Conservation (phyloP, 192 early-diverging fungal genomes). For the Entomortierella chlamydospora region DNA sequence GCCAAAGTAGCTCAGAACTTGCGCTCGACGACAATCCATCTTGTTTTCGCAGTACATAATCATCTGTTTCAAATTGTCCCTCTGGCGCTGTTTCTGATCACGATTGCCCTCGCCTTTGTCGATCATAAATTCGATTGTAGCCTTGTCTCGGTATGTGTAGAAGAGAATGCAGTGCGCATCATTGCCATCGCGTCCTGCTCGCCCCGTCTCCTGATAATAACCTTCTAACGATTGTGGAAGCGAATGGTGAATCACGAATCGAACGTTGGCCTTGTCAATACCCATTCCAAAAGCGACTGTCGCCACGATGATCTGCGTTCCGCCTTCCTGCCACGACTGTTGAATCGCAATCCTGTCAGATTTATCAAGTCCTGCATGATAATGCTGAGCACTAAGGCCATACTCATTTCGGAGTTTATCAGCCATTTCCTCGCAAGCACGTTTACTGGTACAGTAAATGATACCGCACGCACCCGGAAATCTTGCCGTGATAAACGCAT, state of each 20-base stretch:
- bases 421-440: conserved; percentile 85
- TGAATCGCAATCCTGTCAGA: conserved; percentile 83
- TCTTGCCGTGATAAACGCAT: conserved; percentile 71
- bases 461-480: conserved; percentile 85
- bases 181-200: conserved; percentile 94
- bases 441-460: conserved; percentile 89
- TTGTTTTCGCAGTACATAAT: conserved; percentile 88
- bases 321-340: conserved; percentile 82
- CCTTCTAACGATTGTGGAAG: conserved; percentile 92
- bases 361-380: conserved; percentile 90
- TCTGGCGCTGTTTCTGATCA: conserved; percentile 84
- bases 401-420: conserved; percentile 71
- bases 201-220: conserved; percentile 97
- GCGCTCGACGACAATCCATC: conserved; percentile 87
- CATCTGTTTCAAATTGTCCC: conserved; percentile 73
- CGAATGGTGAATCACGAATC: conserved; percentile 94
- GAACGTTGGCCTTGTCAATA: conserved; percentile 96
- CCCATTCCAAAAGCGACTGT: conserved; percentile 99
- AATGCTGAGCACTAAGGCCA: conserved; percentile 75
- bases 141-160: conserved; percentile 82
- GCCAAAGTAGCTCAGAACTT: conserved; percentile 92
- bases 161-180: conserved; percentile 86
- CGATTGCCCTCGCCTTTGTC: conserved; percentile 82
- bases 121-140: conserved; percentile 81
- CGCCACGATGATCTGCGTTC: conserved; percentile 88